Percentiles rank a stretch among this genome's conserved stretches.
Evolutionary conservation across 768 basidiomycete species (phyloP).

Genomic region (Boletus vinaceobasis): DNA sequence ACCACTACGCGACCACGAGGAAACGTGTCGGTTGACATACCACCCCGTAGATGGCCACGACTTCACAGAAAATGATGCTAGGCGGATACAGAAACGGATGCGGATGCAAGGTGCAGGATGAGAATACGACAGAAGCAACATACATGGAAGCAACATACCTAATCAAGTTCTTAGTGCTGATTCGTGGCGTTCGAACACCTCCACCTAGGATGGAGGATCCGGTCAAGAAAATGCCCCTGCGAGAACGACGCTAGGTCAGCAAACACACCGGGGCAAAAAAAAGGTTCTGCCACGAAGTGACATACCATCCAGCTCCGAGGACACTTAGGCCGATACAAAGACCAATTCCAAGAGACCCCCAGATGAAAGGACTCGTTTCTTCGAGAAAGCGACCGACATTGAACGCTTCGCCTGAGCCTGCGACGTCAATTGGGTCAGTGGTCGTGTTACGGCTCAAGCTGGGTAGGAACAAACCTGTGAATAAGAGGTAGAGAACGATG

Average conservation of each 20-base stretch:
- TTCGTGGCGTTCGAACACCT: conserved; percentile 89
- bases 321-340: conserved; percentile 93
- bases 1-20: neutral
- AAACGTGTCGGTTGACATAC: conserved; percentile 42
- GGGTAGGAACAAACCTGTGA: conserved; percentile 62
- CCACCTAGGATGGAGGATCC: conserved; percentile 96
- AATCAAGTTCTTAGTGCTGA: conserved; percentile 96
- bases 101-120: neutral
- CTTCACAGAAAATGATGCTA: conserved; percentile 99
- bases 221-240: conserved; percentile 96
- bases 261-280: neutral
- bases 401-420: conserved; percentile 88
- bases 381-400: conserved; percentile 93
- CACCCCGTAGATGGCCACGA: conserved; percentile 97
- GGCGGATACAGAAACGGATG: neutral
- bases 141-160: conserved; percentile 49
- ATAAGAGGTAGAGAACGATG: conserved; percentile 82
- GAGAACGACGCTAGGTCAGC: neutral
- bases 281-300: neutral
- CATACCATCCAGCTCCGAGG: conserved; percentile 92
- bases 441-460: neutral
- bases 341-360: conserved; percentile 88
- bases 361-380: conserved; percentile 90
- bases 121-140: neutral
- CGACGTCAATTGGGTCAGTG: neutral